Evolutionary conservation across 2,329 filamentous ascomycete species (phyloP), one percentile per base, ranked within the genome.

Genomic region (Pseudocercospora fijiensis): DNA sequence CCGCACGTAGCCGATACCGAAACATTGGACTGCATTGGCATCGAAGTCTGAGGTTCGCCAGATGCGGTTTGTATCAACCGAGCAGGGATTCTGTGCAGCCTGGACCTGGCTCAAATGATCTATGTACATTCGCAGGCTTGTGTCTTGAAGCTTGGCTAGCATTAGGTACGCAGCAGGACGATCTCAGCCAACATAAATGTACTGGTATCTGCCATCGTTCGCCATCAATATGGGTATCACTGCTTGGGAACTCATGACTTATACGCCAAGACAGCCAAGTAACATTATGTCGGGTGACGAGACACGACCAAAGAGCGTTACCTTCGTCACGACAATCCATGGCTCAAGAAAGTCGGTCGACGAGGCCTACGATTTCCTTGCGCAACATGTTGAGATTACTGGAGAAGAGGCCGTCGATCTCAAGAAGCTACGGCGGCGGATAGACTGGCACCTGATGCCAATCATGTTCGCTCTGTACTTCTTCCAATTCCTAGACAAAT

Each of bases 401-500:
- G 65, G 61, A 18, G 65, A 58, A 26, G 56, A 60, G 27, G 51
- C 43, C 4, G 41, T 65, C 20, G 63, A 67, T 18, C 55, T 66
- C 10, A 64, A 62, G 47, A 51, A 30, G 10, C 57, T 69, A 26
- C 62, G 62, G 13, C 62, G 64, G 10, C 66, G 64, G 55, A 63
- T 69, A 16, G 67, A 69, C 62, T 65, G 59, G 51, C 59, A 60
- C n/a, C 60, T 69, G 22, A 30, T 69, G 13, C 67, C 67, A 1
- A 51, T 69, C 22, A 53, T 68, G 45, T 58, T 49, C 22, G 13
- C 27, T 10, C 24, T 43, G n/a, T 58, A 37, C 20, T 67, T 60
- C 41, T 65, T 63, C 51, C 64, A 66, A 33, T 61, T 52, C 8
- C 58, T 68, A 16, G 66, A 68, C 77, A 88, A 88, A 75, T 83